A percentile compares a stretch with the other conserved stretches of the same genome.
Conservation (phyloP, 164 flowering plant species). For the Pachysandra terminalis region DNA sequence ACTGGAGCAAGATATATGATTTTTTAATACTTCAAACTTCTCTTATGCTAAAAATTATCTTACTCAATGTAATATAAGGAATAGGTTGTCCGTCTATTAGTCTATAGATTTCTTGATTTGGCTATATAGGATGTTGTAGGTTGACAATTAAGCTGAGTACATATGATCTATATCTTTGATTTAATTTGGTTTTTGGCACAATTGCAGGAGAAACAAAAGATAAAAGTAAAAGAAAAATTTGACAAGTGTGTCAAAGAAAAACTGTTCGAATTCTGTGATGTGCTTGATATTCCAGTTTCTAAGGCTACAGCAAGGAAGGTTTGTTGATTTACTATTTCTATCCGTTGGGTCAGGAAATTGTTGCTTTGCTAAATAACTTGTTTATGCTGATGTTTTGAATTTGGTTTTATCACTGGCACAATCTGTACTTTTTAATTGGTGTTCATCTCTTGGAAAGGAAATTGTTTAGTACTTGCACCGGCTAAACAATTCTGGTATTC, state of each 20-base stretch:
- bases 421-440: neutral
- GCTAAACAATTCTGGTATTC: neutral
- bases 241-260: slow-evolving; percentile 79
- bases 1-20: neutral
- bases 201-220: slow-evolving; percentile 79
- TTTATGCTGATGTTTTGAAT: no score
- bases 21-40: neutral
- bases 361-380: neutral
- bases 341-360: neutral
- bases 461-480: neutral
- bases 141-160: neutral
- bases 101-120: no score
- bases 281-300: slow-evolving; percentile 67
- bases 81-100: no score
- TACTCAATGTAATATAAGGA: no score
- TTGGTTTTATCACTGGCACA: neutral
- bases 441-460: neutral
- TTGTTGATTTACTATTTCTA: slow-evolving; percentile 11
- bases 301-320: slow-evolving; percentile 81
- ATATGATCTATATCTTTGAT: neutral
- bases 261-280: slow-evolving; percentile 74
- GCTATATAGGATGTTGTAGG: neutral
- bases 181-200: neutral
- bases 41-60: neutral
- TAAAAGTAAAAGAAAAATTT: slow-evolving; percentile 68